Percentiles rank a stretch among this genome's conserved stretches.
phyloP scores from a whole-genome alignment of 768 basidiomycete species.

The Leccinum rimulosum region DNA sequence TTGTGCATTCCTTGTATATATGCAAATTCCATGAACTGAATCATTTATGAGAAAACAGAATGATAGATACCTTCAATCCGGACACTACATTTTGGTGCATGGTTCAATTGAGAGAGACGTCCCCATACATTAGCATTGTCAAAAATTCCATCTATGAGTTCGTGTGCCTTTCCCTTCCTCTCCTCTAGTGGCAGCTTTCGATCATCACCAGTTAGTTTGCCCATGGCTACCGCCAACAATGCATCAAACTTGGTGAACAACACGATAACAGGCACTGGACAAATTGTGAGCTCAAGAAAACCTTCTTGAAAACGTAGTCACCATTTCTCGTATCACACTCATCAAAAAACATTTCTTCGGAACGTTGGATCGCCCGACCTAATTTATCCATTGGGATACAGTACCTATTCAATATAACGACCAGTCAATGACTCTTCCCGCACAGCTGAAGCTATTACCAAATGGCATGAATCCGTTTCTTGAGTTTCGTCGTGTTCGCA shows the following conservation, averaged over 20 bases:
- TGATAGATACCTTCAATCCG: neutral
- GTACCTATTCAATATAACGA: too few relatives aligned
- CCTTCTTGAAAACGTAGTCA: neutral
- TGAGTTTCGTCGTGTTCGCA: too few relatives aligned
- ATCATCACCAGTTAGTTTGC: too few relatives aligned
- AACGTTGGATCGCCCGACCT: neutral
- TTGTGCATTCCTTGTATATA: neutral
- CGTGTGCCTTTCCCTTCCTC: too few relatives aligned
- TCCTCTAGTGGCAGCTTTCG: too few relatives aligned
- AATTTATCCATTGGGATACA: too few relatives aligned
- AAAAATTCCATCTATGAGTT: too few relatives aligned
- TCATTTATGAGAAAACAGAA: neutral
- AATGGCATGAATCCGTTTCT: too few relatives aligned
- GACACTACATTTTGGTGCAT: neutral
- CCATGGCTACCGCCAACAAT: neutral
- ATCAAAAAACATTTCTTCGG: neutral
- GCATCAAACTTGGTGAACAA: neutral
- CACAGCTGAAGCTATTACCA: too few relatives aligned
- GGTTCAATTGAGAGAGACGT: neutral
- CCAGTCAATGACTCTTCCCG: too few relatives aligned
- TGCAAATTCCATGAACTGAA: neutral
- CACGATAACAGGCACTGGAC: neutral
- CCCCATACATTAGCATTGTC: too few relatives aligned
- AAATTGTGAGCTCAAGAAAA: neutral
- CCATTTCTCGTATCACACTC: neutral